These are phyloP conservation scores for Ophiosphaerella herpotricha DNA, from an alignment of 2,329 filamentous ascomycete genomes.

Conservation along the genomic window DNA sequence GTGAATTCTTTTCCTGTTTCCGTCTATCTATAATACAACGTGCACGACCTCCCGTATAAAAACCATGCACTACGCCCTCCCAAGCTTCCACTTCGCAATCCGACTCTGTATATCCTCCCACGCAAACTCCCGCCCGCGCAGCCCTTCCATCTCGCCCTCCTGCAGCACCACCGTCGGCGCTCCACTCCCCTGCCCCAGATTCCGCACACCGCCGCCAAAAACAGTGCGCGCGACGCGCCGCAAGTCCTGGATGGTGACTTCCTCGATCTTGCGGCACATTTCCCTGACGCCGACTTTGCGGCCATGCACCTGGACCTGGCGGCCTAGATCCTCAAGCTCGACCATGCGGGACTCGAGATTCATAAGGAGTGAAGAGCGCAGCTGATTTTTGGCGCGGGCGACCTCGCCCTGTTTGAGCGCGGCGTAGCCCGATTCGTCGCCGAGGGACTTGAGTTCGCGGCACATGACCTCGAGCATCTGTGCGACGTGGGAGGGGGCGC, in stretches of 20 bases:
- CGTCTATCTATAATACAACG: too few species aligned
- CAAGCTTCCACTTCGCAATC: slow-evolving; percentile 82
- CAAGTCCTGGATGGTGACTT: slow-evolving; percentile 78
- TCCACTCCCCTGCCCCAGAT: slow-evolving; percentile 77
- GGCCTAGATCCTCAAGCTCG: slow-evolving; percentile 90
- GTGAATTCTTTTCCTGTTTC: too few species aligned
- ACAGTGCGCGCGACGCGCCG: slow-evolving; percentile 79
- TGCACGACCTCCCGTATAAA: too few species aligned
- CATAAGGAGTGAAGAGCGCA: slow-evolving; percentile 88
- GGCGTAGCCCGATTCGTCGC: slow-evolving; percentile 73
- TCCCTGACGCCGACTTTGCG: slow-evolving; percentile 88
- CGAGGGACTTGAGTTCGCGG: slow-evolving; percentile 79
- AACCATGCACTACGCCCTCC: slow-evolving; percentile 55
- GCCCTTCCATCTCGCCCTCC: slow-evolving; percentile 78
- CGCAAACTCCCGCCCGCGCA: slow-evolving; percentile 68
- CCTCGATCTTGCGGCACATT: slow-evolving; percentile 88
- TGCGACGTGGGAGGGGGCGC: slow-evolving; percentile 75
- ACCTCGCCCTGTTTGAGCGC: slow-evolving; percentile 78
- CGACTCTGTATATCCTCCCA: slow-evolving; percentile 92
- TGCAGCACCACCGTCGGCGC: slow-evolving; percentile 93
- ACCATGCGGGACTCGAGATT: slow-evolving; percentile 98
- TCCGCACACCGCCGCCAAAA: slow-evolving; percentile 75
- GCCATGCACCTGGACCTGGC: slow-evolving; percentile 96
- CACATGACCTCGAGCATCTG: slow-evolving; percentile 96
- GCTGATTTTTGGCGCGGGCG: slow-evolving; percentile 92